Evolutionary conservation across 2,329 filamentous ascomycete species (phyloP).

Genomic region (Sporothrix globosa): DNA sequence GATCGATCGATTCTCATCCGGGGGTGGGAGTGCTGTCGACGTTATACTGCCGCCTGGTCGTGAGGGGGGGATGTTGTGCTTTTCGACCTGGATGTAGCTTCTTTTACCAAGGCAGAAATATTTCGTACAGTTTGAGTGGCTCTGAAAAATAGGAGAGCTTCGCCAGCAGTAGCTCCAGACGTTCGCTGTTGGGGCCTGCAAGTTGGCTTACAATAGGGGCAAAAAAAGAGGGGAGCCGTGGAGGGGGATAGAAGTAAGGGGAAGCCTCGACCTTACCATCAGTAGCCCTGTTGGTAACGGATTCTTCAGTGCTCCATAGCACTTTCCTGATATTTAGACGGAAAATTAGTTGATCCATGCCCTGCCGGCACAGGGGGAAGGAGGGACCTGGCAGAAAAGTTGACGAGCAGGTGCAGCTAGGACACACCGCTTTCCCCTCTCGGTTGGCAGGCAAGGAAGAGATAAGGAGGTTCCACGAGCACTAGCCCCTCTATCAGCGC

Average conservation of each 20-base stretch:
- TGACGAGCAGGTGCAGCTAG: background rate
- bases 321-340: slow-evolving; percentile 28
- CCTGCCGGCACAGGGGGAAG: slow-evolving; percentile 24
- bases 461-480: slow-evolving; percentile 8
- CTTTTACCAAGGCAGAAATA: slow-evolving; percentile 33
- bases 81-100: slow-evolving; percentile 20
- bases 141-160: slow-evolving; percentile 31
- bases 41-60: slow-evolving; percentile 17
- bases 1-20: background rate
- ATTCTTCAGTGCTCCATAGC: slow-evolving; percentile 6
- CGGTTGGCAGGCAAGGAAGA: background rate
- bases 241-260: slow-evolving; percentile 26
- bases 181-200: slow-evolving; percentile 10
- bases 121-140: slow-evolving; percentile 18
- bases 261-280: background rate
- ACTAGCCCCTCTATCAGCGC: slow-evolving; percentile 24
- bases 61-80: background rate
- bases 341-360: slow-evolving; percentile 37
- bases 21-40: background rate
- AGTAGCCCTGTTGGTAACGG: background rate
- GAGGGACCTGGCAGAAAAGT: slow-evolving; percentile 20
- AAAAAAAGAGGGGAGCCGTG: slow-evolving; percentile 29
- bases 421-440: slow-evolving; percentile 24
- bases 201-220: slow-evolving; percentile 26
- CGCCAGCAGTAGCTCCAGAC: slow-evolving; percentile 7